Conservation (phyloP, 1,284 basidiomycete species). For the Malassezia dermatis region DNA sequence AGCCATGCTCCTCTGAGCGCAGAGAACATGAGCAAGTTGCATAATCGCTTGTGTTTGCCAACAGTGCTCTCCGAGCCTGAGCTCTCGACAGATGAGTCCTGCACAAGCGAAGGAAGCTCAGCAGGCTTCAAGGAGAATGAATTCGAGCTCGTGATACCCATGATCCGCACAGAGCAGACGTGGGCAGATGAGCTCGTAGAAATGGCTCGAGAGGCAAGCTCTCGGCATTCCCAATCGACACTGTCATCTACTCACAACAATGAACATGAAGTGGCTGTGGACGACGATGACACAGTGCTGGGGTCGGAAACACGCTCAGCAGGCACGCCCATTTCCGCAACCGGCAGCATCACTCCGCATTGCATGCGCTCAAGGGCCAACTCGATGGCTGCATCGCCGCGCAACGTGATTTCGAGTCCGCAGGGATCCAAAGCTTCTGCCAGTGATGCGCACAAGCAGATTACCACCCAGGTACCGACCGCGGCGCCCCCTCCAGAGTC, state of each 20-base stretch:
- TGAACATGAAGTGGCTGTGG: neutral
- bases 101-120: constrained; percentile 6
- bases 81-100: constrained; percentile 15
- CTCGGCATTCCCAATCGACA: neutral
- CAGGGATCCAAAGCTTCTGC: neutral
- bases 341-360: constrained; percentile 6
- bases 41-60: neutral
- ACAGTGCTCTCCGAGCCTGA: constrained; percentile 14
- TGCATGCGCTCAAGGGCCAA: constrained; percentile 6
- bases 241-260: neutral
- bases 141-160: constrained; percentile 2
- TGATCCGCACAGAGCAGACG: neutral
- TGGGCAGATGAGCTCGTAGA: constrained; percentile 1
- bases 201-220: neutral
- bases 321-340: constrained; percentile 2
- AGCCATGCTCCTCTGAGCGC: neutral
- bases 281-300: neutral
- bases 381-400: neutral
- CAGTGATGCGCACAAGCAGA: neutral
- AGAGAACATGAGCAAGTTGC: neutral
- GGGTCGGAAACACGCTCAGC: neutral
- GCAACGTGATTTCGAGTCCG: neutral
- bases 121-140: neutral
- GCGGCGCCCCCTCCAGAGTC: neutral
- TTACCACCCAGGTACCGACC: neutral